Evolutionary conservation across 2,329 filamentous ascomycete species (phyloP), one percentile per base, ranked within the genome.

Genomic region (Tolypocladium ovalisporum): DNA sequence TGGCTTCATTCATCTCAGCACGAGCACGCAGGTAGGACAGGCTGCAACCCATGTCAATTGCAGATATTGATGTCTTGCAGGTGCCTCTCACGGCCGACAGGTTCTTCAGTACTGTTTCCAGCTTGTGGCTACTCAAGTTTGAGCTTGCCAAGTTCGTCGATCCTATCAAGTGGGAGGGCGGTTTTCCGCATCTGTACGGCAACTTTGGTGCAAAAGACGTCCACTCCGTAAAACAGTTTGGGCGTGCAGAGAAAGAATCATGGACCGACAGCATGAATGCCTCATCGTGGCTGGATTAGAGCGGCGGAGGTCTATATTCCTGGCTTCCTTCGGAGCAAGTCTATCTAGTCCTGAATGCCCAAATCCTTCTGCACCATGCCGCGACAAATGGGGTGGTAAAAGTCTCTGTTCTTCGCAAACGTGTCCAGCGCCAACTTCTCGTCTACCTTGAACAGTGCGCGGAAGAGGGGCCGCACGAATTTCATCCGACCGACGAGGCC

Each of bases 361-460:
- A 95, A 73, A 71, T 95, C 89, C 79, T 96, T 97, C 74, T 90
- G 88, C 3, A 95, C 85, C 84, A 96, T 88, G 9, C 79, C 83
- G 60, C 84, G 83, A 70, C 92, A 97, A 65, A 97, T 97, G 2
- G 94, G 94, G 69, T 97, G 93, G 70, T 97, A 99, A 68, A 97
- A 97, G 61, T 91, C 86, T 73, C 82, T 88, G 70, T 96, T 87
- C 80, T 87, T 88, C 74, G 88, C 82, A 73, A 96, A 97, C 0
- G 92, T 96, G 69, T 84, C 77, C 56, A 93, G 73, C 0, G 94
- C 93, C 66, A 96, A 73, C 32, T 84, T 76, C 52, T 83, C 78
- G 73, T 97, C 87, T 42, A 89, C 83, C 70, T 85, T 84, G 66
- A 87, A 86, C 63, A 99, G 75, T 54, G 83, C 81, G 60, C 87